Evolutionary conservation across 495 filamentous ascomycete species (phyloP), one percentile per base, ranked within the genome.

Genomic region (Rhypophila decipiens): DNA sequence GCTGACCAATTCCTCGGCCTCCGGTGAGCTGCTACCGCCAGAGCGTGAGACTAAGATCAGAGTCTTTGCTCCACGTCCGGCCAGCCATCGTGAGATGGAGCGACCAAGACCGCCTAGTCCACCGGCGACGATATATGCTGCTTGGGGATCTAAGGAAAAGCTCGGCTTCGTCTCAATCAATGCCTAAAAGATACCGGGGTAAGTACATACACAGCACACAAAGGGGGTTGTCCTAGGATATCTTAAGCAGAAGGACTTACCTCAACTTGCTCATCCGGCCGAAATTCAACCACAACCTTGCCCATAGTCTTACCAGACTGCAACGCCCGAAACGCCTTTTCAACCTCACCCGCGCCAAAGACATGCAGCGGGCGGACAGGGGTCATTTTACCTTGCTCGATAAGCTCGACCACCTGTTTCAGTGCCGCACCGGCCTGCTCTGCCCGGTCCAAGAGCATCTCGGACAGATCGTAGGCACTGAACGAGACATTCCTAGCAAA

Each of bases 21-120:
- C 31, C 17, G 5, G 33, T 0, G 0, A 7, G 3, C 19, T 15
- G 1, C 7, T 13, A 1, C 13, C 19, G 1, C 44, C 44, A 1
- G 44, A 46, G 13, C 79, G 66, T 9, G 74, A 76, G 11, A 80
- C 47, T 9, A 81, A 57, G 0, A 73, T 59, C 4, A 84, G 39
- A 48, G 78, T 50, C 13, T 53, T 49, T 1, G 78, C 80, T 5
- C 77, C 77, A 9, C 64, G 62, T 1, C 62, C 49, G 2, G 22
- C 41, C 58, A 84, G 62, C 72, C 68, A 77, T 0, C 47, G 52
- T 12, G 70, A 56, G 15, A 83, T 55, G 21, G 67, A 60, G 15
- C 67, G 63, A 5, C 79, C 79, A 2, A 83, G 58, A 0, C 77
- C 79, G 1, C 79, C 74, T 0, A 82, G 60, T 21, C 76, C 76